Conservation (phyloP, 176 grass and related monocot species). For the Lolium perenne region DNA sequence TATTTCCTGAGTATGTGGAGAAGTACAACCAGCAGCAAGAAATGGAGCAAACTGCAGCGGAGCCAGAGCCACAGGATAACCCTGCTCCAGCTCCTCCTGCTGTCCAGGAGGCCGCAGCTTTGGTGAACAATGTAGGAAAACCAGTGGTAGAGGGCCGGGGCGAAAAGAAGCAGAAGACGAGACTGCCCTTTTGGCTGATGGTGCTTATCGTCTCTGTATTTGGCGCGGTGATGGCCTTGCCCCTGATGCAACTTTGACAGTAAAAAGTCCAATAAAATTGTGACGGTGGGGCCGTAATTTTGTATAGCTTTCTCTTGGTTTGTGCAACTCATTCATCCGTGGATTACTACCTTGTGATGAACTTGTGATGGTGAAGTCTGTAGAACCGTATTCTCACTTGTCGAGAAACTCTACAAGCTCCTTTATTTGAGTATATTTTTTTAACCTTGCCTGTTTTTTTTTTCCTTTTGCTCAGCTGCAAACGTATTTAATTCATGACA, state of each 20-base stretch:
- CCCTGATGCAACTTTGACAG: conserved; percentile 93
- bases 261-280: conserved; percentile 25
- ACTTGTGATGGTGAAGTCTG: conserved; percentile 48
- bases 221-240: conserved; percentile 89
- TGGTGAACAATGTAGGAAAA: conserved; percentile 31
- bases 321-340: conserved; percentile 48
- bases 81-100: conserved; percentile 39
- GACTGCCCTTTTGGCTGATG: conserved; percentile 86
- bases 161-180: conserved; percentile 65
- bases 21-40: conserved; percentile 77
- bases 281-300: conserved; percentile 53
- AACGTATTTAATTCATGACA: background rate
- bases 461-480: background rate
- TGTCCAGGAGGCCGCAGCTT: conserved; percentile 36
- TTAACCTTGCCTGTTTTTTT: background rate
- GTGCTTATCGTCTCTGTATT: conserved; percentile 85
- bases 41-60: conserved; percentile 31
- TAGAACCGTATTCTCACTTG: conserved; percentile 44
- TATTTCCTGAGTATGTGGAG: conserved; percentile 94
- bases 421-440: conserved; percentile 10
- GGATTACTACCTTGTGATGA: conserved; percentile 34
- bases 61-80: conserved; percentile 53
- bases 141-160: conserved; percentile 6
- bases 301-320: conserved; percentile 76
- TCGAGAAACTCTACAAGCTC: conserved; percentile 11